Evolutionary conservation across 2,329 filamentous ascomycete species (phyloP).

Genomic region (Xylariaceae sp.): DNA sequence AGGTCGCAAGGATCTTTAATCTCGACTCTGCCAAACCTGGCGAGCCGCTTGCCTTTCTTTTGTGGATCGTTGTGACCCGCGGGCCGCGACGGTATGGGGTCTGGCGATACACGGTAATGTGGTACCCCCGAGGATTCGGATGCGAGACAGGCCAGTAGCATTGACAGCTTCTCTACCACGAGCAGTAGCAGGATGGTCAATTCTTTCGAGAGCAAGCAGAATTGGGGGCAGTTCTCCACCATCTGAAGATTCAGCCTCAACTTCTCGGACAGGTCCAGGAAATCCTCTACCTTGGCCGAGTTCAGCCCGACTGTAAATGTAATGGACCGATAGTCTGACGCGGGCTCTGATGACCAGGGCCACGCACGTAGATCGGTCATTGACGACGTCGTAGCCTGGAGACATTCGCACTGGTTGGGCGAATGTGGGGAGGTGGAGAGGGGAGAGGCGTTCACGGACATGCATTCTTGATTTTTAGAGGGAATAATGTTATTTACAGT

Average conservation of each 20-base stretch:
- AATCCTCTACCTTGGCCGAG: not conserved
- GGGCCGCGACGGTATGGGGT: not conserved
- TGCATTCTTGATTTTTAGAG: not conserved
- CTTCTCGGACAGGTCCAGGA: not conserved
- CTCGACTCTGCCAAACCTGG: constrained; percentile 5
- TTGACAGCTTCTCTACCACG: constrained; percentile 1
- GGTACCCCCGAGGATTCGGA: not conserved
- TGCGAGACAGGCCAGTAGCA: not conserved
- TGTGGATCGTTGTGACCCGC: not conserved
- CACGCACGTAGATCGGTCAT: not conserved
- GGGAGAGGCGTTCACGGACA: not conserved
- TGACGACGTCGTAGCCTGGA: not conserved
- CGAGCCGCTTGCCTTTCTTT: not conserved
- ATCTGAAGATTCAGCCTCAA: not conserved
- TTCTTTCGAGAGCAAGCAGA: constrained; percentile 2
- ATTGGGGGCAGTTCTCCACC: not conserved
- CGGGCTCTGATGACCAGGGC: not conserved
- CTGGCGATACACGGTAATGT: not conserved
- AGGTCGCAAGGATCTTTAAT: constrained; percentile 6
- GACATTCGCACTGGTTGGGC: not conserved
- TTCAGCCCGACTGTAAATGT: not conserved
- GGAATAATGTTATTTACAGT: not conserved
- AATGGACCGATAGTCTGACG: not conserved
- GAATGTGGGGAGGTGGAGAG: not conserved
- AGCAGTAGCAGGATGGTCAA: constrained; percentile 1